These are phyloP conservation scores for Sanguinoderma infundibulare DNA, from an alignment of 1,284 basidiomycete species.

Conservation along the genomic window DNA sequence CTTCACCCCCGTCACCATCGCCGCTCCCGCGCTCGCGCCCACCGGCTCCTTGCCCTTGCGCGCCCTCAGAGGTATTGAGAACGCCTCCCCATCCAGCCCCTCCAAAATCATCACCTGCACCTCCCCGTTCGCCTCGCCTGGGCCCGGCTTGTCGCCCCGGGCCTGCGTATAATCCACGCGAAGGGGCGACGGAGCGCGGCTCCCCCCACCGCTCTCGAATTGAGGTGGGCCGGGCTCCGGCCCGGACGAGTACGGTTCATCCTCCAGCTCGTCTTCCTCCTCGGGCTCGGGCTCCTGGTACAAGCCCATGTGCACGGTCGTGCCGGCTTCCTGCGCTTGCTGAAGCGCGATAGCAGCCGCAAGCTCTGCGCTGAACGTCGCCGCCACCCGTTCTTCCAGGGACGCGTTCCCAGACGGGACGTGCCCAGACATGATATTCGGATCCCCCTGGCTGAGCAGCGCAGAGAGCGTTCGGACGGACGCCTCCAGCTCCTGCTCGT, in stretches of 20 bases:
- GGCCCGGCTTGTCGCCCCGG: conserved; percentile 12
- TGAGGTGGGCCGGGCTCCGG: conserved; percentile 25
- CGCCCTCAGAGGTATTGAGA: conserved; percentile 67
- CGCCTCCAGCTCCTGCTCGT: conserved; percentile 59
- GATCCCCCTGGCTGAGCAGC: conserved; percentile 50
- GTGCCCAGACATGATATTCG: conserved; percentile 13
- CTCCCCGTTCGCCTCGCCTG: conserved; percentile 8
- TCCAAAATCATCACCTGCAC: conserved; percentile 26
- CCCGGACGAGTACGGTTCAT: conserved; percentile 40
- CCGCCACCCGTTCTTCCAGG: conserved; percentile 62
- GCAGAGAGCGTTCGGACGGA: conserved; percentile 74
- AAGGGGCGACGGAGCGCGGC: conserved; percentile 12
- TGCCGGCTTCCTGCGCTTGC: conserved; percentile 7
- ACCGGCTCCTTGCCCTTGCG: conserved; percentile 58
- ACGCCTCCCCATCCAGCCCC: conserved; percentile 45
- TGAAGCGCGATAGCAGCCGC: conserved; percentile 76
- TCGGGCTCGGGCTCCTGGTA: conserved; percentile 18
- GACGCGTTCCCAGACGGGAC: conserved; percentile 42
- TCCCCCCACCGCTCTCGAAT: conserved; percentile 21
- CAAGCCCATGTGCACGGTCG: background rate
- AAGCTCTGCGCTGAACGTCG: conserved; percentile 72
- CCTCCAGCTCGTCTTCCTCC: conserved; percentile 44
- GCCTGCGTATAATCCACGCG: conserved; percentile 1
- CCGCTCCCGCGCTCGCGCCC: conserved; percentile 21
- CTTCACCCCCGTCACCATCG: conserved; percentile 52